Percentiles rank a stretch among this genome's conserved stretches.
phyloP scores from a whole-genome alignment of 2,329 filamentous ascomycete species.

The Fusarium sterilihyphosum region DNA sequence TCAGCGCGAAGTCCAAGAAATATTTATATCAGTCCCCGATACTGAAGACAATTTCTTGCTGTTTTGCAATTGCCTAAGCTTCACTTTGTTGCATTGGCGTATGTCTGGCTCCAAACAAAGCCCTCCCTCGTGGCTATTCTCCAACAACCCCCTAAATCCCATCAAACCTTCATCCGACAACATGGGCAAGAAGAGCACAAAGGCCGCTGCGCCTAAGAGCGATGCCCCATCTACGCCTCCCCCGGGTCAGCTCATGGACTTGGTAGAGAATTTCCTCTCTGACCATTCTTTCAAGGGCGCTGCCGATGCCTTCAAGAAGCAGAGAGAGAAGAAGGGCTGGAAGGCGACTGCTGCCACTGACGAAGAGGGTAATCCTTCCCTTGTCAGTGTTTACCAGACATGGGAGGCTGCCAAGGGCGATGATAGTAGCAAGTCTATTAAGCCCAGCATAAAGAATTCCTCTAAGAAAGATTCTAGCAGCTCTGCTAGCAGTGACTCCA shows the following conservation, averaged over 20 bases:
- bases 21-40: conserved; percentile 12
- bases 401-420: conserved; percentile 55
- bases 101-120: conserved; percentile 48
- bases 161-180: conserved; percentile 26
- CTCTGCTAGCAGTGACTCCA: conserved; percentile 42
- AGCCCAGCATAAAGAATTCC: conserved; percentile 35
- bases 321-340: conserved; percentile 66
- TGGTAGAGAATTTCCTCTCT: conserved; percentile 73
- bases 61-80: conserved; percentile 4
- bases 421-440: conserved; percentile 32
- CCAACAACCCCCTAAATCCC: conserved; percentile 50
- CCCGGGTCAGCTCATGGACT: conserved; percentile 70
- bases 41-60: conserved; percentile 5
- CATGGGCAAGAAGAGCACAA: conserved; percentile 50
- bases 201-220: conserved; percentile 32
- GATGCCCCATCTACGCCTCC: conserved; percentile 48
- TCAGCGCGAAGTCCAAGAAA: conserved; percentile 19
- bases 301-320: conserved; percentile 69
- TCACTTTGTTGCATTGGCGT: conserved; percentile 27
- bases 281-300: conserved; percentile 72
- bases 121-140: conserved; percentile 57
- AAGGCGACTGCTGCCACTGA: conserved; percentile 38
- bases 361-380: conserved; percentile 48
- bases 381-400: conserved; percentile 61
- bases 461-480: conserved; percentile 25